Base-by-base conservation (phyloP, 2,329 filamentous ascomycete species). In the Stagonosporopsis cucurbitacearum region DNA sequence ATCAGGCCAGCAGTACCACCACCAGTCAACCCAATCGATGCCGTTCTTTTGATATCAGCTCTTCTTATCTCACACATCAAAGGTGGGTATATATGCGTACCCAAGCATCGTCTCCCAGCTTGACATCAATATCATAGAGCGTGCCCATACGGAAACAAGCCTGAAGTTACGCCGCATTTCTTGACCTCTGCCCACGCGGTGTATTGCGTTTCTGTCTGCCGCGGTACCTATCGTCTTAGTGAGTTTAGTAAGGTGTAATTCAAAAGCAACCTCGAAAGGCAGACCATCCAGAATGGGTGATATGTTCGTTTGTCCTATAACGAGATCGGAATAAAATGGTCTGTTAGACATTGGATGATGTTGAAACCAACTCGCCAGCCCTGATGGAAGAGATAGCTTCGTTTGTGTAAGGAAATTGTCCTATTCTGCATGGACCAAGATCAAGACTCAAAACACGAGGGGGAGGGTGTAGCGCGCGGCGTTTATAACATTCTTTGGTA, bases 161-260 rank as follows among this genome's bases (percentile, higher is more conserved):
- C 60, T 46, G 28, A 70, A 71, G 50, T 68, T 71, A 12, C 67
- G 25, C 41, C 66, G 56, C 20, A 71, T 42, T 42, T 71, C 68
- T 26, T 71, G 68, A 9, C 40, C 45, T 46, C 70, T 71, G 7
- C 68, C 68, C 68, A 70, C 70, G 13, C 68, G 63, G 25, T 64
- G 30, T 66, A 71, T 71, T 9, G 35, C 35, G 20, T 20, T 17
- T 12, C 35, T 36, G 35, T 36, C 35, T 20, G 35, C 35, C 7
- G 35, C 17, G 2, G 35, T 36, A 12, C 35, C 35, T 20, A 9
- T 36, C 19, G 17, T 20, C 35, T 20, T 36, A 11, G 35, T 36
- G 35, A 11, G 17, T n/a, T 19, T 11, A 17, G 17, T 17, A 36
- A 20, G 35, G 19, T 36, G 35, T 9, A 36, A 15, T 36, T 36